phyloP scores from a whole-genome alignment of 164 flowering plant species.

The Annona cherimola region DNA sequence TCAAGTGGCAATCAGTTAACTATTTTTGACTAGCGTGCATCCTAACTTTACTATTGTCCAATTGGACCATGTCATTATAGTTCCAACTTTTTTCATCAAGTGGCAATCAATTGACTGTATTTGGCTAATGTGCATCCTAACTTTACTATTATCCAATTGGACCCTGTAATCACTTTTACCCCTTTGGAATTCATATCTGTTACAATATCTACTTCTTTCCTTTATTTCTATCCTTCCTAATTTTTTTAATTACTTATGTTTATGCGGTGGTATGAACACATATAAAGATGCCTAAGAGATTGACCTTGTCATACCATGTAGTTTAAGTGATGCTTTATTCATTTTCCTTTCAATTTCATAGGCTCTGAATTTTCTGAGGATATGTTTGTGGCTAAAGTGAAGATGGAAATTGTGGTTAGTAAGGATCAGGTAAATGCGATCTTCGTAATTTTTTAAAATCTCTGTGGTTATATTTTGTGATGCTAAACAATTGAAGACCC shows the following conservation, averaged over 20 bases:
- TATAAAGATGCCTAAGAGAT: neutral
- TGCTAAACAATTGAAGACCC: neutral
- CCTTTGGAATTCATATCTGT: neutral
- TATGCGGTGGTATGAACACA: neutral
- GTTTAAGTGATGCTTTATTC: neutral
- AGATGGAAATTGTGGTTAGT: slow-evolving; percentile 84
- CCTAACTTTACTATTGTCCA: too few species aligned
- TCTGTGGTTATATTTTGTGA: neutral
- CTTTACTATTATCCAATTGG: too few species aligned
- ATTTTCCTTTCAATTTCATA: slow-evolving; percentile 11
- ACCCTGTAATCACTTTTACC: neutral
- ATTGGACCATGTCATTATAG: too few species aligned
- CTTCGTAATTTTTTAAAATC: neutral
- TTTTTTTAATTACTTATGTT: too few species aligned
- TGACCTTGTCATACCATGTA: neutral
- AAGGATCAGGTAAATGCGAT: slow-evolving; percentile 65
- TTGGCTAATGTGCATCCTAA: too few species aligned
- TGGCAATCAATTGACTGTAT: too few species aligned
- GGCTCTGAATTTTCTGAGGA: slow-evolving; percentile 96
- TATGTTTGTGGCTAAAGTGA: slow-evolving; percentile 78
- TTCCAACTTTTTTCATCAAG: too few species aligned
- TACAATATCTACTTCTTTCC: neutral
- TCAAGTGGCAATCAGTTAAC: too few species aligned
- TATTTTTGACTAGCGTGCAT: too few species aligned
- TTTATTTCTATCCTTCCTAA: neutral